Evolutionary conservation across 306 rosid genomes (phyloP).

Genomic region (Lithocarpus polystachyus): DNA sequence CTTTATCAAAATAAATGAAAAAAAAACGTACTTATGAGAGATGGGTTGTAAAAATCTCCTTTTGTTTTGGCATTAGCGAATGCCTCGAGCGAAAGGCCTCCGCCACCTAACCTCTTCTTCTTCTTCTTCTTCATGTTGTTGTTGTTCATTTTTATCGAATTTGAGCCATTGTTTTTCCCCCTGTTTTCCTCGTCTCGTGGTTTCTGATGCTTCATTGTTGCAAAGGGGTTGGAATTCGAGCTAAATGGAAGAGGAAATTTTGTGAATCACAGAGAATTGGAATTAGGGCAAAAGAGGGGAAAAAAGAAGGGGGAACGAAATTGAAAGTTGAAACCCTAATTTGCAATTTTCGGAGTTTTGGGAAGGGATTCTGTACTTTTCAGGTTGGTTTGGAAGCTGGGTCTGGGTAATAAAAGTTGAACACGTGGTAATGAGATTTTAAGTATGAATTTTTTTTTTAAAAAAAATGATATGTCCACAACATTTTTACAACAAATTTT

Average conservation of each 20-base stretch:
- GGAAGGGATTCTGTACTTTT: background rate
- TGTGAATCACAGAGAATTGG: too few relatives aligned
- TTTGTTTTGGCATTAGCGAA: slow-evolving; percentile 62
- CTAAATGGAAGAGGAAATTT: background rate
- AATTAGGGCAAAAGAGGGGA: too few relatives aligned
- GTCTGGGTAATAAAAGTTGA: background rate
- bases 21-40: slow-evolving; percentile 59
- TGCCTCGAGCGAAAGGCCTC: slow-evolving; percentile 61
- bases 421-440: background rate
- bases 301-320: background rate
- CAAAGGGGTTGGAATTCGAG: slow-evolving; percentile 4
- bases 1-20: background rate
- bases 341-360: background rate
- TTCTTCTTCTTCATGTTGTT: slow-evolving; percentile 36
- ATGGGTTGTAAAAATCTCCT: slow-evolving; percentile 59
- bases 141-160: slow-evolving; percentile 17
- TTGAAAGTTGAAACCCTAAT: slow-evolving; percentile 16
- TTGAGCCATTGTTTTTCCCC: slow-evolving; percentile 16
- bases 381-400: background rate
- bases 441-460: too few relatives aligned
- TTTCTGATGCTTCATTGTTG: slow-evolving; percentile 40
- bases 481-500: too few relatives aligned
- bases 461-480: too few relatives aligned
- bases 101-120: slow-evolving; percentile 48
- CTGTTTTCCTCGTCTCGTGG: slow-evolving; percentile 21